Conservation (phyloP, 176 grass and related monocot genomes). For the Raddia guianensis region DNA sequence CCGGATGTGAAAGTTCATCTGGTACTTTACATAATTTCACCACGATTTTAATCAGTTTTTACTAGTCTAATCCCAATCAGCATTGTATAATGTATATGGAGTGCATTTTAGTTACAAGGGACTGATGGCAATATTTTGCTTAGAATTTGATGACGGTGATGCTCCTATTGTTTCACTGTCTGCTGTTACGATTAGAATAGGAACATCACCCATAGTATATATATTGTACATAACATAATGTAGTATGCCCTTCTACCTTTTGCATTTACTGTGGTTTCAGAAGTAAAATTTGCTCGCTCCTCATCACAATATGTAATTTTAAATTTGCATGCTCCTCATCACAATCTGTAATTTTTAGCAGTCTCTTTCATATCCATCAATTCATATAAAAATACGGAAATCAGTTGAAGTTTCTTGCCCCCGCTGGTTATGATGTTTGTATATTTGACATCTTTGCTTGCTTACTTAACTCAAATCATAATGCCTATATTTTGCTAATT, state of each 20-base stretch:
- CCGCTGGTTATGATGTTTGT: slow-evolving; percentile 1
- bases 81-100: slow-evolving; percentile 21
- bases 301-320: background rate
- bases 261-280: slow-evolving; percentile 26
- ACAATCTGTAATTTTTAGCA: background rate
- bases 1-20: slow-evolving; percentile 54
- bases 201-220: background rate
- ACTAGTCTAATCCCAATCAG: slow-evolving; percentile 1
- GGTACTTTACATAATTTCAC: slow-evolving; percentile 54
- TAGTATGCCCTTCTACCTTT: background rate
- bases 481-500: slow-evolving; percentile 34
- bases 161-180: background rate
- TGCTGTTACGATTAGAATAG: background rate
- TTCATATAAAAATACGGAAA: slow-evolving; percentile 31
- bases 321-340: background rate
- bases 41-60: slow-evolving; percentile 17
- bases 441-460: slow-evolving; percentile 18
- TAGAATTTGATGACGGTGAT: slow-evolving; percentile 29
- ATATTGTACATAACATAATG: slow-evolving; percentile 11
- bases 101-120: slow-evolving; percentile 32
- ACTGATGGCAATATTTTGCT: slow-evolving; percentile 15
- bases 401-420: slow-evolving; percentile 33
- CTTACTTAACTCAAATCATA: slow-evolving; percentile 37
- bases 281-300: background rate
- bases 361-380: slow-evolving; percentile 2